Evolutionary conservation across 257 asterid genomes (phyloP).

Genomic region (Handroanthus guayacan): DNA sequence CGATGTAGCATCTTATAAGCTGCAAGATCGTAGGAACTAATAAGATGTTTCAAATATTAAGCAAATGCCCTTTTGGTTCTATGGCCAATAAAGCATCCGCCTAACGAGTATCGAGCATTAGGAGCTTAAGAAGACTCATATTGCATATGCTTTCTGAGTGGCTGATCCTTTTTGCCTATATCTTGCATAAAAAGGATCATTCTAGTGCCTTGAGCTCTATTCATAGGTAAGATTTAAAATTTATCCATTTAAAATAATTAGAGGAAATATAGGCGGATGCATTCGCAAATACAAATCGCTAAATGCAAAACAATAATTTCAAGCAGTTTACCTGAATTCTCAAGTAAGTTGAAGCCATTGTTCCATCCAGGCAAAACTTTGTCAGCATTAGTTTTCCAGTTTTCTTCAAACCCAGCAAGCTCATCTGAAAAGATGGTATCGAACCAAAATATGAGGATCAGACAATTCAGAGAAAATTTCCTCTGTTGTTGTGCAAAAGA

Average conservation of each 20-base stretch:
- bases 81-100: not conserved
- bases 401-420: slow-evolving; percentile 74
- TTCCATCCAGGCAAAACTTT: slow-evolving; percentile 73
- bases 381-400: slow-evolving; percentile 73
- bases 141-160: not conserved
- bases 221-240: not conserved
- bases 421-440: slow-evolving; percentile 53
- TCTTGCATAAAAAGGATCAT: too few relatives aligned
- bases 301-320: not conserved
- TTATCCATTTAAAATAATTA: not conserved
- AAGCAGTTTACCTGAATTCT: slow-evolving; percentile 55
- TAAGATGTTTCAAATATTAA: too few relatives aligned
- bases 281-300: not conserved
- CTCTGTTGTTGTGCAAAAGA: slow-evolving; percentile 1
- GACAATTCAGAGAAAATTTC: not conserved
- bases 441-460: slow-evolving; percentile 20
- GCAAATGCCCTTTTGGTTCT: too few relatives aligned
- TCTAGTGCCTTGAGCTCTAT: not conserved
- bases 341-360: slow-evolving; percentile 62
- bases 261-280: not conserved
- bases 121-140: not conserved
- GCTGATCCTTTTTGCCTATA: not conserved
- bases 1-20: too few relatives aligned
- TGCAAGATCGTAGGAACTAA: too few relatives aligned
- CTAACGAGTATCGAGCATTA: not conserved